Percentiles rank a stretch among this genome's conserved stretches.
These are phyloP conservation scores for Hsuehochloa calcarea DNA, from an alignment of 176 grass and related monocot genomes.

Conservation along the genomic window DNA sequence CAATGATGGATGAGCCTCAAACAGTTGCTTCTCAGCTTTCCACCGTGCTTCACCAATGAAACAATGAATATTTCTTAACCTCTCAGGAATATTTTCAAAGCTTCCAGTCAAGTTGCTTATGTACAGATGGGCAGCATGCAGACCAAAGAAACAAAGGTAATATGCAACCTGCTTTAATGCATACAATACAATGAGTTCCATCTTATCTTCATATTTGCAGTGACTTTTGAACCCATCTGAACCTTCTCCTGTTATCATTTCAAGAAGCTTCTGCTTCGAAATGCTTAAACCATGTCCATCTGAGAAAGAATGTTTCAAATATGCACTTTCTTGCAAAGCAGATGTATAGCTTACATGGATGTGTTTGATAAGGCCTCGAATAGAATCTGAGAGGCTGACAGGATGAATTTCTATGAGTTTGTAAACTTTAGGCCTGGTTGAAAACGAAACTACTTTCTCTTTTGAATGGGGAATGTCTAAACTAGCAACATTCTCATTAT, in stretches of 20 bases:
- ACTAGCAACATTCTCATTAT: constrained; percentile 16
- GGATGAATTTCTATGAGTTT: constrained; percentile 53
- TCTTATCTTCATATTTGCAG: constrained; percentile 38
- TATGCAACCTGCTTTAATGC: constrained; percentile 67
- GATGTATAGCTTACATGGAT: constrained; percentile 47
- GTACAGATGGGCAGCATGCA: constrained; percentile 68
- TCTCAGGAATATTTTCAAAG: constrained; percentile 49
- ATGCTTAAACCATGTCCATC: constrained; percentile 44
- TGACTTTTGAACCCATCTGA: constrained; percentile 24
- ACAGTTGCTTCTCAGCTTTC: constrained; percentile 43
- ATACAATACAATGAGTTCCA: constrained; percentile 57
- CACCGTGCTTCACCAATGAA: constrained; percentile 44
- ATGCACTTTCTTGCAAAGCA: constrained; percentile 52
- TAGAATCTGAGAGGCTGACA: constrained; percentile 52
- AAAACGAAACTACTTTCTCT: constrained; percentile 37
- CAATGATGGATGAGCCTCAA: constrained; percentile 63
- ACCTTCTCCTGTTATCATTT: constrained; percentile 52
- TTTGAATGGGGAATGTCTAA: constrained; percentile 35
- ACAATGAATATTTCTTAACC: constrained; percentile 49
- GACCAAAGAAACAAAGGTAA: constrained; percentile 75
- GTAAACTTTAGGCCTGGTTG: constrained; percentile 30
- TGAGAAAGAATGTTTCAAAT: constrained; percentile 36
- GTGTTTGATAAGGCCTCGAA: constrained; percentile 46
- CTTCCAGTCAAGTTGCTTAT: constrained; percentile 48
- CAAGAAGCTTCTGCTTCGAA: constrained; percentile 66